These are phyloP conservation scores for Cyberlindnera maclurae DNA, from an alignment of 805 yeast genomes.

Conservation along the genomic window DNA sequence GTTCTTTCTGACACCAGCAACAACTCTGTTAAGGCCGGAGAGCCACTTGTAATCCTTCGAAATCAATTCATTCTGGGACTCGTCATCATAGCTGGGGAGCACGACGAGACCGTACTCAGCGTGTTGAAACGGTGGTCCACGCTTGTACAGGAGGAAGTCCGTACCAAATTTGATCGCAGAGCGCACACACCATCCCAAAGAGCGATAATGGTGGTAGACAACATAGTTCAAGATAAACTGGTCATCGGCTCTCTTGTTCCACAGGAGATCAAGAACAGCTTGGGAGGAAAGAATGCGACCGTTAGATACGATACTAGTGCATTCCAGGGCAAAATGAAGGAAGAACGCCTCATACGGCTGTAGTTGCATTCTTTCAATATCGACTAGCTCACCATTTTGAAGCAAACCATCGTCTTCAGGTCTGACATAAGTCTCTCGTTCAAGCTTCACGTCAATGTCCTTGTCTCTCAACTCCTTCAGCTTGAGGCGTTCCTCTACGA, in stretches of 20 bases:
- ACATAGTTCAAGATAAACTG: conserved; percentile 40
- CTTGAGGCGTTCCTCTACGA: conserved; percentile 27
- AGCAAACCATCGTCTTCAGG: conserved; percentile 31
- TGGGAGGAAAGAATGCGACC: conserved; percentile 10
- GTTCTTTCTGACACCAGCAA: conserved; percentile 80
- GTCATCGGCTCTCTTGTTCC: conserved; percentile 17
- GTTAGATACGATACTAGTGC: conserved; percentile 30
- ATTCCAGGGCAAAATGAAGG: conserved; percentile 49
- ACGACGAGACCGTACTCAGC: conserved; percentile 76
- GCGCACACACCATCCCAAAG: conserved; percentile 91
- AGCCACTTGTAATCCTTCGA: conserved; percentile 49
- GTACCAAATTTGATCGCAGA: conserved; percentile 90
- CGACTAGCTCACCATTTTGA: conserved; percentile 26
- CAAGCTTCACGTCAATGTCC: conserved; percentile 20
- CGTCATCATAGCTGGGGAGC: conserved; percentile 32
- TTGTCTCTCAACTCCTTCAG: conserved; percentile 26
- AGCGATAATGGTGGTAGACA: conserved; percentile 79
- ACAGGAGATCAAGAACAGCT: conserved; percentile 7
- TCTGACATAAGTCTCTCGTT: conserved; percentile 22
- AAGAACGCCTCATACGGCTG: conserved; percentile 74
- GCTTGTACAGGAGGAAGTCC: conserved; percentile 72
- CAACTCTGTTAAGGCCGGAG: conserved; percentile 68
- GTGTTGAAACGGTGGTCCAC: conserved; percentile 95
- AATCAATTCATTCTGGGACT: conserved; percentile 20
- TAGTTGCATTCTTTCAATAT: conserved; percentile 43